Conservation (phyloP, 495 filamentous ascomycete species). For the Lentithecium fluviatile region DNA sequence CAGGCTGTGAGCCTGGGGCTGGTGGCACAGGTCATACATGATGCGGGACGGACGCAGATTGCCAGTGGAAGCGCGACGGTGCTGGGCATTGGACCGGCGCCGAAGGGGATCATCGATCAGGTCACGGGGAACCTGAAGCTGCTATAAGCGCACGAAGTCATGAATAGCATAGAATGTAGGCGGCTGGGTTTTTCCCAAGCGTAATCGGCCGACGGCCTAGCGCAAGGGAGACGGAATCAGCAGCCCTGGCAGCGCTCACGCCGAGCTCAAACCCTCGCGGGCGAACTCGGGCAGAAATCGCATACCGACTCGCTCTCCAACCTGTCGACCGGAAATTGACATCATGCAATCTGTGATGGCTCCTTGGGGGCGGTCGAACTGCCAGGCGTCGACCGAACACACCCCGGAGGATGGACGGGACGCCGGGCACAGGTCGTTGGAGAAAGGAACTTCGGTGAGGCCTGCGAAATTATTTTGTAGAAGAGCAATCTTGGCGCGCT, state of each 20-base stretch:
- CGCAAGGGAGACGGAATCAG: constrained; percentile 63
- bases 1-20: constrained; percentile 80
- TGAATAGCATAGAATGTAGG: constrained; percentile 25
- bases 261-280: constrained; percentile 65
- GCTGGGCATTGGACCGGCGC: constrained; percentile 82
- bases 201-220: constrained; percentile 37
- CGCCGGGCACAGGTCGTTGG: constrained; percentile 78
- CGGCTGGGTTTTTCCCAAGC: constrained; percentile 36
- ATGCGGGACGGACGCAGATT: constrained; percentile 97
- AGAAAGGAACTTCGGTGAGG: constrained; percentile 41
- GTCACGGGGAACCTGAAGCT: constrained; percentile 89
- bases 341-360: constrained; percentile 68
- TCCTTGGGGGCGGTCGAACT: constrained; percentile 80
- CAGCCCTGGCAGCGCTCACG: constrained; percentile 58
- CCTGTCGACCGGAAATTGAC: constrained; percentile 91
- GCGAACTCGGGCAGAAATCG: constrained; percentile 62
- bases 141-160: constrained; percentile 57
- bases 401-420: constrained; percentile 60
- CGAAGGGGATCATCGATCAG: constrained; percentile 79
- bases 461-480: constrained; percentile 34
- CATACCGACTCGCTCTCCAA: constrained; percentile 69
- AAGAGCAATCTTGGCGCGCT: constrained; percentile 18
- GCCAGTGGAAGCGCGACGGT: constrained; percentile 89
- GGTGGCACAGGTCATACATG: constrained; percentile 82
- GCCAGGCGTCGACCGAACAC: constrained; percentile 72